These are phyloP conservation scores for Neopestalotiopsis sp. DNA, from an alignment of 2,329 filamentous ascomycete genomes.

Conservation along the genomic window DNA sequence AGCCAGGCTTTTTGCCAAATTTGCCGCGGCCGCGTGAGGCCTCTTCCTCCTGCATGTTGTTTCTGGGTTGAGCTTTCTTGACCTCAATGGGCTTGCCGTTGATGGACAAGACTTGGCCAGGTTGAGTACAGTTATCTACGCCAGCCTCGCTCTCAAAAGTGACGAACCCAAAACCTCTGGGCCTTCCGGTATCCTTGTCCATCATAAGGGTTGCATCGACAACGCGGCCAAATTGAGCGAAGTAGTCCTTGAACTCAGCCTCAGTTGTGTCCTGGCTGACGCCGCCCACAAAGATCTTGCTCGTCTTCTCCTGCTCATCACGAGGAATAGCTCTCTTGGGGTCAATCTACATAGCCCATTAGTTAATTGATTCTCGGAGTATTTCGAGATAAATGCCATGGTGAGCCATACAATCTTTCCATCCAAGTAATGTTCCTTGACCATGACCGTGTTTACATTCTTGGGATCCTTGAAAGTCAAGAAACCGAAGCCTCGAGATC, in stretches of 20 bases:
- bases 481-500: slow-evolving; percentile 96
- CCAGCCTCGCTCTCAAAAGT: slow-evolving; percentile 96
- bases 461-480: slow-evolving; percentile 97
- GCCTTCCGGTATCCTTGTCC: slow-evolving; percentile 98
- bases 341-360: slow-evolving; percentile 72
- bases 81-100: slow-evolving; percentile 97
- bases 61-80: slow-evolving; percentile 94
- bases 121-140: slow-evolving; percentile 86
- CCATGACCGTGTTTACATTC: slow-evolving; percentile 99
- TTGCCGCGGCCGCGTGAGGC: slow-evolving; percentile 68
- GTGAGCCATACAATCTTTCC: slow-evolving; percentile 86
- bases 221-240: slow-evolving; percentile 93
- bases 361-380: slow-evolving; percentile 21
- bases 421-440: slow-evolving; percentile 97
- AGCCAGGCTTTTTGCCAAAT: slow-evolving; percentile 63
- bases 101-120: slow-evolving; percentile 75
- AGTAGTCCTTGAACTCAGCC: slow-evolving; percentile 94
- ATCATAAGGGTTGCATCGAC: slow-evolving; percentile 99
- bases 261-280: slow-evolving; percentile 98
- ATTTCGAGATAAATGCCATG: not conserved
- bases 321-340: slow-evolving; percentile 96
- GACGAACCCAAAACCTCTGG: slow-evolving; percentile 95
- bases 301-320: slow-evolving; percentile 97
- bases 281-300: slow-evolving; percentile 98
- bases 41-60: slow-evolving; percentile 92